Percentiles rank a stretch among this genome's conserved stretches.
phyloP scores from a whole-genome alignment of 192 early-diverging fungal species.

The Linnemannia elongata region DNA sequence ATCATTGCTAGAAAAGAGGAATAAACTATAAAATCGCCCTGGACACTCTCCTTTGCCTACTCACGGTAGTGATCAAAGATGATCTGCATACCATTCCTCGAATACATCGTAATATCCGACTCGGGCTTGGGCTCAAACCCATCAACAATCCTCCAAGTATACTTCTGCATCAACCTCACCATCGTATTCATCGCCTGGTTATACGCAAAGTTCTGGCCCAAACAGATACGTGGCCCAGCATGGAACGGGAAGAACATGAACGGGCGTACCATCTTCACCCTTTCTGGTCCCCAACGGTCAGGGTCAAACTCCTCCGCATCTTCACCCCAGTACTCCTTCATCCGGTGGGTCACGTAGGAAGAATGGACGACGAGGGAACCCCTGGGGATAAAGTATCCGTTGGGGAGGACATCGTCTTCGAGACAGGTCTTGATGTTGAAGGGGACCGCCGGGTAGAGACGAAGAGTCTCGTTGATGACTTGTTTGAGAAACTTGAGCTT shows the following conservation, averaged over 20 bases:
- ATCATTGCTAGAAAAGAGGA: too few relatives aligned
- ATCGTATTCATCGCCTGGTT: constrained; percentile 56
- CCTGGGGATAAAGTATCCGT: constrained; percentile 57
- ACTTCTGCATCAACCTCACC: constrained; percentile 30
- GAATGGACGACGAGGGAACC: constrained; percentile 55
- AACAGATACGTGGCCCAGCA: constrained; percentile 54
- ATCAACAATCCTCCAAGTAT: constrained; percentile 38
- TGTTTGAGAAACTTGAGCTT: constrained; percentile 66
- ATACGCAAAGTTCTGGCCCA: constrained; percentile 57
- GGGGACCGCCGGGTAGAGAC: constrained; percentile 63
- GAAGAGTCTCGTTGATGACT: constrained; percentile 69
- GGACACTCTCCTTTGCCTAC: background rate
- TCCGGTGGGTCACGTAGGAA: constrained; percentile 54
- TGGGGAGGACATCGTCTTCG: constrained; percentile 53
- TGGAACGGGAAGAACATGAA: constrained; percentile 65
- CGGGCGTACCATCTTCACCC: constrained; percentile 49
- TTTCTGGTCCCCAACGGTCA: constrained; percentile 62
- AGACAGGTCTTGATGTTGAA: constrained; percentile 51
- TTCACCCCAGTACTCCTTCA: constrained; percentile 61
- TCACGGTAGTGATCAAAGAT: constrained; percentile 41
- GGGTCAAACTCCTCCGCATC: constrained; percentile 61
- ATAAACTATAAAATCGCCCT: too few relatives aligned
- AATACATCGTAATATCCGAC: constrained; percentile 47
- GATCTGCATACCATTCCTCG: constrained; percentile 43
- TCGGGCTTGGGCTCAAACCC: constrained; percentile 49